Evolutionary conservation across 371 early-diverging fungal genomes (phyloP).

Genomic region (Apophysomyces elegans): DNA sequence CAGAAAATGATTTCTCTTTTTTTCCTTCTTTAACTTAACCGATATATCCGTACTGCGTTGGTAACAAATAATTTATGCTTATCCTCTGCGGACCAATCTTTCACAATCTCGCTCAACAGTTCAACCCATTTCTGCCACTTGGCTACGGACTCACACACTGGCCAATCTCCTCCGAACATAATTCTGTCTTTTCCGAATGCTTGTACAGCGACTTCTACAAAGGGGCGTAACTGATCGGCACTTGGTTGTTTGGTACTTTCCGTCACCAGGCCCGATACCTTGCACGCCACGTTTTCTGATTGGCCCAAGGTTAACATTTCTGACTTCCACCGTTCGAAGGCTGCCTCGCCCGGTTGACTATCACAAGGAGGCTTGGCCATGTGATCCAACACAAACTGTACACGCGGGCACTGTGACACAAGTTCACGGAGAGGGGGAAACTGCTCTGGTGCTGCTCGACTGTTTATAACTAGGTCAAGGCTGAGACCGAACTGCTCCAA

Average conservation of each 20-base stretch:
- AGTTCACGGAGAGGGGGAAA: slow-evolving; percentile 41
- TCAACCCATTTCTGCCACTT: slow-evolving; percentile 41
- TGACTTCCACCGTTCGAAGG: slow-evolving; percentile 37
- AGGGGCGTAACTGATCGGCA: slow-evolving; percentile 33
- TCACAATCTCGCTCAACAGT: slow-evolving; percentile 26
- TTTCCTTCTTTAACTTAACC: not conserved
- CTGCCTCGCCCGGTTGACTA: slow-evolving; percentile 27
- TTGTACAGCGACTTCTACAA: slow-evolving; percentile 37
- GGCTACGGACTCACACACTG: slow-evolving; percentile 29
- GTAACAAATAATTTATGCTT: slow-evolving; percentile 39
- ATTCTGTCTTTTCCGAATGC: slow-evolving; percentile 49
- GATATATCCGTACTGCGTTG: slow-evolving; percentile 37
- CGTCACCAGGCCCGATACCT: slow-evolving; percentile 47
- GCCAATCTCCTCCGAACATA: slow-evolving; percentile 55
- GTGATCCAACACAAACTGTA: slow-evolving; percentile 50
- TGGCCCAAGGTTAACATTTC: slow-evolving; percentile 28
- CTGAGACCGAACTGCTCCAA: slow-evolving; percentile 34
- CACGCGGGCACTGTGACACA: slow-evolving; percentile 42
- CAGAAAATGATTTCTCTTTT: not conserved
- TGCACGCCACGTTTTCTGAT: slow-evolving; percentile 40
- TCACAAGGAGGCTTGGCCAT: slow-evolving; percentile 56
- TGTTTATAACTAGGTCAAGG: slow-evolving; percentile 48
- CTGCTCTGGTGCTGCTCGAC: slow-evolving; percentile 38
- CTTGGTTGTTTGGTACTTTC: slow-evolving; percentile 24
- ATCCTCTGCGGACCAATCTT: slow-evolving; percentile 38